Evolutionary conservation across 148 eudicot species (phyloP), one percentile per base, ranked within the genome.

Genomic region (Cornus kousa): DNA sequence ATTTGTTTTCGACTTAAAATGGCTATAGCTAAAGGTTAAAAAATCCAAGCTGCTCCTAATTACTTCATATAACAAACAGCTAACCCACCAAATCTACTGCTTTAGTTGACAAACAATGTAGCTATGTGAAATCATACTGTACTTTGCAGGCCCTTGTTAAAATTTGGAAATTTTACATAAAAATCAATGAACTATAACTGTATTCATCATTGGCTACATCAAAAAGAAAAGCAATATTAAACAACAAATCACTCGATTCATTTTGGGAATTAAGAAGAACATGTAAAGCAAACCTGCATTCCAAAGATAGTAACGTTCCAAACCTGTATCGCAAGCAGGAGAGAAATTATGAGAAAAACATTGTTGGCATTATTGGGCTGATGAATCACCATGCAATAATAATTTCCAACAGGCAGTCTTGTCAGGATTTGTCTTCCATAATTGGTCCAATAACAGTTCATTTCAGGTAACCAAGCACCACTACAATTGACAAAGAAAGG

Each of bases 401-500:
- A 23, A 20, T 64, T 7, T 40, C 40, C 5, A 64, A 53, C 28
- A 31, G 35, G 46, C 76, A 66, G 19, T 19, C 28, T 31, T 28
- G 53, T 32, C 33, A 4, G 62, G 32, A 2, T 43, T 80, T 74
- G 31, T 66, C 60, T 31, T 60, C 71, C 6, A 31, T 50, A 16
- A 43, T 24, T 31, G 57, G 17, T 79, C 71, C 11, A 66, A 16
- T 43, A 71, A 62, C 4, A 5, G 64, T 59, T 37, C 46, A 59
- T 16, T 16, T 33, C 9, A 59, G 71, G 55, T 4, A 73, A 85
- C 87, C 87, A 91, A 77, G 83, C 76, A 78, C 85, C 75, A 76
- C 92, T 91, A 70, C 95, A 94, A 76, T 89, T 92, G 77, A 92
- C 83, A 74, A 94, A 83, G 72, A 97, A 97, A 78, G 99, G 99